Conservation (phyloP, 345 rosid genomes). For the Eucalyptus leucophloia region DNA sequence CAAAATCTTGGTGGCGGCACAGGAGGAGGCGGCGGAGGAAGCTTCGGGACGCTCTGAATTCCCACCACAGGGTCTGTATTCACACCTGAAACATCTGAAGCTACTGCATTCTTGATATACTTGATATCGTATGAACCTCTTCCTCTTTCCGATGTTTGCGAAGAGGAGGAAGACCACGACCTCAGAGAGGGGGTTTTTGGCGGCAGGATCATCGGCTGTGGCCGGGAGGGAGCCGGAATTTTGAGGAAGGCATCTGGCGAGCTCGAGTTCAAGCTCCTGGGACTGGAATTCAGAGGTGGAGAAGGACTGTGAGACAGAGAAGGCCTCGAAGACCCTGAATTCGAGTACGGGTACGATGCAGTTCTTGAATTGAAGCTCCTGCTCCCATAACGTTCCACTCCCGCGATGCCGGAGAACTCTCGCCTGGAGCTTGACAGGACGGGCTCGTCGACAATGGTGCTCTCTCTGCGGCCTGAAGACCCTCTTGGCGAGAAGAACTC, state of each 20-base stretch:
- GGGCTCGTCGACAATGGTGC: slow-evolving; percentile 1
- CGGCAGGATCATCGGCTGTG: background rate
- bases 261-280: slow-evolving; percentile 18
- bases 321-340: slow-evolving; percentile 37
- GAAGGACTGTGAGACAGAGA: slow-evolving; percentile 33
- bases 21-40: slow-evolving; percentile 76
- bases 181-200: background rate
- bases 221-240: slow-evolving; percentile 7
- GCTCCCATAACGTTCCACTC: slow-evolving; percentile 28
- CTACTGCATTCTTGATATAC: background rate
- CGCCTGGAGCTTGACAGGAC: slow-evolving; percentile 33
- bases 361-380: slow-evolving; percentile 53
- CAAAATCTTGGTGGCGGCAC: slow-evolving; percentile 47
- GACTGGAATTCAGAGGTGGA: slow-evolving; percentile 20
- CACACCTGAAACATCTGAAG: background rate
- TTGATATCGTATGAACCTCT: background rate
- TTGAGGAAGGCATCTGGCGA: slow-evolving; percentile 23
- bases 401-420: slow-evolving; percentile 1
- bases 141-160: background rate
- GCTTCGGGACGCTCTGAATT: slow-evolving; percentile 9
- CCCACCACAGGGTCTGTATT: background rate
- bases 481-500: slow-evolving; percentile 89
- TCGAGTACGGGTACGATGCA: slow-evolving; percentile 44
- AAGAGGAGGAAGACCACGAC: slow-evolving; percentile 4
- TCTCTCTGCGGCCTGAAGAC: slow-evolving; percentile 52